Conservation (phyloP, 352 stramenopile genomes). For the Phytopythium oedochilum region DNA sequence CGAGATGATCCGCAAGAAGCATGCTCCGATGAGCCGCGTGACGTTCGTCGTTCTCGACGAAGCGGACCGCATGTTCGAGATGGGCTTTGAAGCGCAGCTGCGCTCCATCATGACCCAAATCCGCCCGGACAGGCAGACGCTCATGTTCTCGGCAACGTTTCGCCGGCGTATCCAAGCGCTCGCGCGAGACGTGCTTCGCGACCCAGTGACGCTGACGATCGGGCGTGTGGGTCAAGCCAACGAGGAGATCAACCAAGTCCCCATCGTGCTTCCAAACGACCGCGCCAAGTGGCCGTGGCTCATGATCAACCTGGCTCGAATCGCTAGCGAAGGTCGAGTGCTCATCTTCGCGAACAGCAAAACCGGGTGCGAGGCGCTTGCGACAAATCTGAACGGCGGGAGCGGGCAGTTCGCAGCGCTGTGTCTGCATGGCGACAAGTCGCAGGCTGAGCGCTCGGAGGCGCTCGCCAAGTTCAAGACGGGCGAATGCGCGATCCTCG, state of each 20-base stretch:
- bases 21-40: slow-evolving; percentile 54
- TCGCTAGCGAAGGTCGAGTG: slow-evolving; percentile 71
- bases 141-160: slow-evolving; percentile 89
- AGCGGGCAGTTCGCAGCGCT: slow-evolving; percentile 18
- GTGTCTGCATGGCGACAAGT: slow-evolving; percentile 82
- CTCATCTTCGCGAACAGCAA: slow-evolving; percentile 88
- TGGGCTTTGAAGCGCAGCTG: slow-evolving; percentile 84
- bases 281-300: slow-evolving; percentile 88
- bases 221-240: slow-evolving; percentile 82
- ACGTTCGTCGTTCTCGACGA: slow-evolving; percentile 89
- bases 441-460: slow-evolving; percentile 66
- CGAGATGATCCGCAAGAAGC: slow-evolving; percentile 79
- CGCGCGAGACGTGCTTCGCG: slow-evolving; percentile 69
- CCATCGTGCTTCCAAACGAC: slow-evolving; percentile 68
- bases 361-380: slow-evolving; percentile 76
- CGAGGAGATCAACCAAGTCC: slow-evolving; percentile 85
- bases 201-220: slow-evolving; percentile 83
- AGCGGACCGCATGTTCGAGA: slow-evolving; percentile 88
- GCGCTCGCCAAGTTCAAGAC: slow-evolving; percentile 63
- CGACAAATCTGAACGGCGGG: slow-evolving; percentile 52
- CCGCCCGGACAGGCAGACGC: slow-evolving; percentile 78
- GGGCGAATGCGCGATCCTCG: slow-evolving; percentile 58
- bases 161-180: slow-evolving; percentile 62
- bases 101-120: slow-evolving; percentile 81
- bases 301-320: slow-evolving; percentile 40